Base-by-base conservation (phyloP, 2,329 filamentous ascomycete genomes). In the Cordyceps farinosa region DNA sequence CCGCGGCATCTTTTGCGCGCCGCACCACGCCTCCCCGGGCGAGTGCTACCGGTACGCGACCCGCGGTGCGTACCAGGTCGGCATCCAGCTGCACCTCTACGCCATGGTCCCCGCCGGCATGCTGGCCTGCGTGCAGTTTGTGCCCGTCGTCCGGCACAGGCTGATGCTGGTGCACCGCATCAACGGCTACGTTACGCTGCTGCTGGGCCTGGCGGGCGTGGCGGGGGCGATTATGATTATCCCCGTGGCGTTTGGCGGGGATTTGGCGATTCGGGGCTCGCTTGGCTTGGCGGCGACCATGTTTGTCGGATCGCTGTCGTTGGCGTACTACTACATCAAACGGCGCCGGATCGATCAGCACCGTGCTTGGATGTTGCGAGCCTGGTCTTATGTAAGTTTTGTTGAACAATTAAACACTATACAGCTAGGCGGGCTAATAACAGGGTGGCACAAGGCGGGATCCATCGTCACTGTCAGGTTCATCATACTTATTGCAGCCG, bases 321-420 rank as follows among this genome's bases (percentile, higher is more conserved):
- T 86, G 45, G 80, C 84, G 0, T 80, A 79, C 40, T 74, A 80
- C 69, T 86, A 86, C 66, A 80, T 88, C 71, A 86, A 83, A 71
- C 73, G 76, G 4, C 70, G 87, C 5, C 84, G 87, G 68, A 83
- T 89, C 56, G 83, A 87, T 38, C 80, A 87, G 68, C 85, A 87
- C 64, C 77, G 85, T 0, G 82, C 82, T 3, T 87, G 84, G 84
- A 87, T 87, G 84, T 69, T 87, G 27, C 71, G 84, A 11, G 76
- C 80, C 3, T 81, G 80, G 79, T 74, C 80, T 55, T 81, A 80
- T 64, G 74, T 78, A 58, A 17, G 55, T 22, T 22, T 22, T 22
- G 22, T 22, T 22, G 22, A 22, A 22, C 22, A 22, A 22, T 22
- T 22, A 22, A 22, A 22, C 22, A 22, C 22, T 22, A 22, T 22